These are phyloP conservation scores for Citrus cavaleriei DNA, from an alignment of 345 rosid genomes.

Conservation along the genomic window DNA sequence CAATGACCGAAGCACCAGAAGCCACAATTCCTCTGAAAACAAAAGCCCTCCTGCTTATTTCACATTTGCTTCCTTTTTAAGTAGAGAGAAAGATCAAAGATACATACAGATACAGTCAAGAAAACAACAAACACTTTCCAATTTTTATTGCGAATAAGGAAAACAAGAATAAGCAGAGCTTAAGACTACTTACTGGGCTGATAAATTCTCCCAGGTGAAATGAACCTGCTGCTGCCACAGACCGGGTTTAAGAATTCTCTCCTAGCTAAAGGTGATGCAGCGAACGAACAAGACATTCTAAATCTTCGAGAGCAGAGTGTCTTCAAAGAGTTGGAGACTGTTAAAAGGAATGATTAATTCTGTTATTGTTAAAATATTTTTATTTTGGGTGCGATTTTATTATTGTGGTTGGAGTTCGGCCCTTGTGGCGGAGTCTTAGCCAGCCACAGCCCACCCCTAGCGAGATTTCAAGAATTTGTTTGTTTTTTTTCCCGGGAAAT, in stretches of 20 bases:
- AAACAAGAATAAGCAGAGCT: not conserved
- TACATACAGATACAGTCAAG: not conserved
- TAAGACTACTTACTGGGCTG: slow-evolving; percentile 41
- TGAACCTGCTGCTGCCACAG: slow-evolving; percentile 29
- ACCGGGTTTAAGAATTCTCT: slow-evolving; percentile 41
- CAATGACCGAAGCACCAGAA: slow-evolving; percentile 64
- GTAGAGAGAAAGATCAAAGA: not conserved
- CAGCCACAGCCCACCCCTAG: not conserved
- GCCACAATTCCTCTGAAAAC: slow-evolving; percentile 68
- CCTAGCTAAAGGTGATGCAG: slow-evolving; percentile 40
- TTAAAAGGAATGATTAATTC: not conserved
- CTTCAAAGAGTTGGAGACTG: not conserved
- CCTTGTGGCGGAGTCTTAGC: slow-evolving; percentile 31
- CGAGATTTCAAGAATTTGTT: not conserved
- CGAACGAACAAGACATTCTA: slow-evolving; percentile 50
- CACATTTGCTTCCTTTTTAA: slow-evolving; percentile 63
- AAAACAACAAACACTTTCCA: not conserved
- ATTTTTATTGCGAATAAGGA: not conserved
- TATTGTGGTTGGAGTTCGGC: slow-evolving; percentile 28
- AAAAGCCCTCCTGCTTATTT: slow-evolving; percentile 66
- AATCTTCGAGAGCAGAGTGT: not conserved
- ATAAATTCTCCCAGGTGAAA: slow-evolving; percentile 34
- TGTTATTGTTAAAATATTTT: not conserved
- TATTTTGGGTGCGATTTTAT: not conserved
- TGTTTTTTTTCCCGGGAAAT: slow-evolving; percentile 8